Evolutionary conservation across 192 early-diverging fungal species (phyloP).

Genomic region (Umbelopsis ramanniana): DNA sequence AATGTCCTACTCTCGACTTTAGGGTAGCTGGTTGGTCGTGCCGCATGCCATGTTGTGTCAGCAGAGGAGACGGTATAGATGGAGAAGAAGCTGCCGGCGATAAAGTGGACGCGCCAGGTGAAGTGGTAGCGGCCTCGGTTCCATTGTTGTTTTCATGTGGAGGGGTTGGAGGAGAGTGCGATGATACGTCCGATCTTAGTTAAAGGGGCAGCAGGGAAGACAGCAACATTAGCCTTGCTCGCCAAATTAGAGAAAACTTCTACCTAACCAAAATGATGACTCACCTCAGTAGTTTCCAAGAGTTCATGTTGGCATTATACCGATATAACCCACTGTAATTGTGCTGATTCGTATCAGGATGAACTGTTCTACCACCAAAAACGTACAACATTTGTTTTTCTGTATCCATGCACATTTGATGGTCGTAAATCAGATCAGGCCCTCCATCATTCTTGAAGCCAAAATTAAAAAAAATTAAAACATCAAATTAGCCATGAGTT

Average conservation of each 20-base stretch:
- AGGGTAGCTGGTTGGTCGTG: conserved; percentile 48
- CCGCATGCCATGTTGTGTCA: background rate
- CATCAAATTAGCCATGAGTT: background rate
- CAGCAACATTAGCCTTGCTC: background rate
- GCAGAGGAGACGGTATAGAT: background rate
- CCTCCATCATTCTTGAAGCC: conserved; percentile 71
- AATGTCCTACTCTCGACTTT: conserved; percentile 88
- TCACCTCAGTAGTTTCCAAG: conserved; percentile 78
- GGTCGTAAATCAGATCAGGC: conserved; percentile 88
- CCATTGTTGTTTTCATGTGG: conserved; percentile 40
- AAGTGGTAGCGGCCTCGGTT: background rate
- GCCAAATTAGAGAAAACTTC: too few relatives aligned
- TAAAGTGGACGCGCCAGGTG: background rate
- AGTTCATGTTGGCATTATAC: conserved; percentile 68
- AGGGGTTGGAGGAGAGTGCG: conserved; percentile 32
- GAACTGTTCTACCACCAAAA: conserved; percentile 86
- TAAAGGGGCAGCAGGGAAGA: too few relatives aligned
- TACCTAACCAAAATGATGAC: background rate
- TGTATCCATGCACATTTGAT: conserved; percentile 91
- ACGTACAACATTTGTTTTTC: conserved; percentile 75
- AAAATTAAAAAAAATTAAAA: background rate
- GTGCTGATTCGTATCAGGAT: conserved; percentile 66
- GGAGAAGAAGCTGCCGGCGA: background rate
- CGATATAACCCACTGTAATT: conserved; percentile 89
- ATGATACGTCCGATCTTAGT: background rate